A percentile compares a stretch with the other conserved stretches of the same genome.
These are phyloP conservation scores for Jamesozyma hellenica DNA, from an alignment of 805 yeast genomes.

Conservation along the genomic window DNA sequence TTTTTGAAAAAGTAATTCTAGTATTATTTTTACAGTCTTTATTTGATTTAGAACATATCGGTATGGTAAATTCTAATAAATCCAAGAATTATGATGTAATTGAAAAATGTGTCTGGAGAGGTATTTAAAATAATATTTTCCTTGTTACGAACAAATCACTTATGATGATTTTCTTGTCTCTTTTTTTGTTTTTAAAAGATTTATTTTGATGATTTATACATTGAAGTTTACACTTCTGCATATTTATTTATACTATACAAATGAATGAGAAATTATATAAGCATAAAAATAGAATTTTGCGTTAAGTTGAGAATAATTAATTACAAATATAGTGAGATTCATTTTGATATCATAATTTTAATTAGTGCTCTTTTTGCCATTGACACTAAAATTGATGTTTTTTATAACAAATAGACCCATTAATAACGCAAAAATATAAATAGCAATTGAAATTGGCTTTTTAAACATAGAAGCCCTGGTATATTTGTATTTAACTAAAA, in stretches of 20 bases:
- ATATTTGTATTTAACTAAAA: constrained; percentile 56
- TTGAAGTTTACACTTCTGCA: too few species aligned
- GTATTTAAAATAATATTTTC: constrained; percentile 12
- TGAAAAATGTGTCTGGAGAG: constrained; percentile 30
- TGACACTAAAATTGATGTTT: constrained; percentile 33
- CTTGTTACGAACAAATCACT: too few species aligned
- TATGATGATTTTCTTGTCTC: too few species aligned
- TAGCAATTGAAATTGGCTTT: constrained; percentile 61
- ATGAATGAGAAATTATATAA: too few species aligned
- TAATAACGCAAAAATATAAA: constrained; percentile 51
- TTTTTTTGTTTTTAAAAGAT: too few species aligned
- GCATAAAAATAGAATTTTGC: too few species aligned
- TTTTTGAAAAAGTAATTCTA: constrained; percentile 55
- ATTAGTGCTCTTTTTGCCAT: neutral
- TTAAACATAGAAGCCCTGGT: constrained; percentile 40
- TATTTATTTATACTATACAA: too few species aligned
- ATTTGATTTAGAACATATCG: constrained; percentile 58
- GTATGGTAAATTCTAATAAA: constrained; percentile 52
- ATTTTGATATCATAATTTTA: too few species aligned
- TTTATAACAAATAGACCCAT: constrained; percentile 41
- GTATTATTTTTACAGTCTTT: constrained; percentile 71
- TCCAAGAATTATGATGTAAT: constrained; percentile 26
- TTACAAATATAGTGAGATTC: too few species aligned
- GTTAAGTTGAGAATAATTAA: too few species aligned
- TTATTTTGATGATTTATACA: too few species aligned